phyloP scores from a whole-genome alignment of 805 yeast genomes.

The Saturnispora bothae region DNA sequence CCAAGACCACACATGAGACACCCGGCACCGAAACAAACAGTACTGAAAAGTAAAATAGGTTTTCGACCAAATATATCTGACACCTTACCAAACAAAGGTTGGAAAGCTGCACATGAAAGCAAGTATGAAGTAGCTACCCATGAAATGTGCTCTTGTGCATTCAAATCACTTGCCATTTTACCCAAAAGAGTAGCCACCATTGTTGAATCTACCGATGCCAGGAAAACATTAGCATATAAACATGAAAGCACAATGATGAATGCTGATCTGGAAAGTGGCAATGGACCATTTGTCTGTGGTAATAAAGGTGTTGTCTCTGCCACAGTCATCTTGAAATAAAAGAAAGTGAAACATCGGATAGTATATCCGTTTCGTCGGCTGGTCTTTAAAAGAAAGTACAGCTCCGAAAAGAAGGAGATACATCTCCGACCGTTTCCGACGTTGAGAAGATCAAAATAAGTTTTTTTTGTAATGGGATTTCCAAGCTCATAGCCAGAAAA shows the following conservation, averaged over 20 bases:
- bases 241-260: slow-evolving; percentile 13
- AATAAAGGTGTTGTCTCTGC: slow-evolving; percentile 4
- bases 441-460: too few relatives aligned
- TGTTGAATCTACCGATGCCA: slow-evolving; percentile 44
- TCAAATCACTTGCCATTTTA: slow-evolving; percentile 40
- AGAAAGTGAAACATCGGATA: neutral
- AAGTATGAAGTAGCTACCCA: slow-evolving; percentile 36
- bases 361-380: too few relatives aligned
- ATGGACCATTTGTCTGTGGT: neutral
- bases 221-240: slow-evolving; percentile 23
- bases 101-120: slow-evolving; percentile 38
- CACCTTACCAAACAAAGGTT: slow-evolving; percentile 44
- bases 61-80: slow-evolving; percentile 47
- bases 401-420: too few relatives aligned
- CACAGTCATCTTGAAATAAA: slow-evolving; percentile 3
- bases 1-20: slow-evolving; percentile 33
- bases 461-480: too few relatives aligned
- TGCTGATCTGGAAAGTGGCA: slow-evolving; percentile 4
- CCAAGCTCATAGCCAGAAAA: too few relatives aligned
- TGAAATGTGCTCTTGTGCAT: slow-evolving; percentile 32
- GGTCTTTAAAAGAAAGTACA: too few relatives aligned
- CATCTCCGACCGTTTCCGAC: too few relatives aligned
- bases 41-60: slow-evolving; percentile 26
- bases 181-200: slow-evolving; percentile 43
- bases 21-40: slow-evolving; percentile 28